Base-by-base conservation (phyloP, 2,329 filamentous ascomycete genomes). In the Helotiales sp. region DNA sequence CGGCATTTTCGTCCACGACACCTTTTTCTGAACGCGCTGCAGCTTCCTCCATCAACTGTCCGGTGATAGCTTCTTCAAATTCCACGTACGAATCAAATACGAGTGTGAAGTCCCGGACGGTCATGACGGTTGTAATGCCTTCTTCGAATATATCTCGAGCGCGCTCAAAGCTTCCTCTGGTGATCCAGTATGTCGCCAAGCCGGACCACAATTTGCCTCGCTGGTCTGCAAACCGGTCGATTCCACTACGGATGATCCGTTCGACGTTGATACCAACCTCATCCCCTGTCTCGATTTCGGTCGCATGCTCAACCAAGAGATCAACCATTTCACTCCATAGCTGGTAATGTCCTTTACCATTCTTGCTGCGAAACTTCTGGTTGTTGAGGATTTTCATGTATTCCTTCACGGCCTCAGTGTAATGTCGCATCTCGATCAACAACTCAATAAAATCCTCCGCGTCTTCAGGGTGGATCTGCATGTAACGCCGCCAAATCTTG, bases 281-380 rank as follows among this genome's bases (percentile, higher is more conserved):
- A 62, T 90, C 84, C 13, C 88, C 87, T 5, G 91, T 89, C 68
- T 95, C 85, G 49, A 99, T 86, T 40, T 96, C 85, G 67, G 88
- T 89, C 3, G 95, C 95, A 72, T 96, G 91, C 59, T 90, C 90
- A 42, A 99, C 96, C 46, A 99, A 79, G 63, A 98, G 74, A 69
- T 99, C 95, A 33, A 98, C 87, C 91, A 99, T 96, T 72, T 99
- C 95, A 63, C 86, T 95, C 95, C 95, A 99, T 49, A 99, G 81
- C 73, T 99, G 92, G 72, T 96, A 99, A 62, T 93, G 91, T 0
- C 95, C 93, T 75, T 96, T 97, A 59, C 90, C 90, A 65, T 95
- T 87, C 75, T 96, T 96, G 76, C 93, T 98, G 71, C 86, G 85
- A 75, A 99, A 98, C 33, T 87, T 87, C 2, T 90, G 84, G 67